Percentiles rank a stretch among this genome's conserved stretches.
phyloP scores from a whole-genome alignment of 2,329 filamentous ascomycete species.

The Aspergillus pseudoterreus region DNA sequence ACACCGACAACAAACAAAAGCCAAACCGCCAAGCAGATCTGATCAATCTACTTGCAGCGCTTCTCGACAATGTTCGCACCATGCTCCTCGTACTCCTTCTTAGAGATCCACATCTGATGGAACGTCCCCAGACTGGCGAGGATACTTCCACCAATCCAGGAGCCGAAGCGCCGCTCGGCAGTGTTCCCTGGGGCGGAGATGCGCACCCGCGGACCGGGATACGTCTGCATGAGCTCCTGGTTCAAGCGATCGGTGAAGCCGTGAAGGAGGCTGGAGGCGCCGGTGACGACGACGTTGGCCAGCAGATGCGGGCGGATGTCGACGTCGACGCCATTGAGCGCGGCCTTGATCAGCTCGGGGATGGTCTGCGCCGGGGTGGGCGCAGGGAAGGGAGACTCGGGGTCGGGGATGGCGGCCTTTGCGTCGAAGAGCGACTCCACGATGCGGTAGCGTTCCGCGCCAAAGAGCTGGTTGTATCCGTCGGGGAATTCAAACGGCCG shows the following conservation, averaged over 20 bases:
- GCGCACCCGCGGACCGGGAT: slow-evolving; percentile 80
- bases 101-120: slow-evolving; percentile 99
- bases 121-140: slow-evolving; percentile 93
- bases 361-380: slow-evolving; percentile 74
- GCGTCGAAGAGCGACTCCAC: slow-evolving; percentile 91
- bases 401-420: slow-evolving; percentile 61
- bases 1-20: neutral
- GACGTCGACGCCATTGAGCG: slow-evolving; percentile 77
- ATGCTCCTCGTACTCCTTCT: slow-evolving; percentile 97
- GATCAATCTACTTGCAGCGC: slow-evolving; percentile 70
- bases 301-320: slow-evolving; percentile 81
- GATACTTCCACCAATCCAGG: slow-evolving; percentile 96
- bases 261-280: slow-evolving; percentile 79
- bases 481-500: slow-evolving; percentile 96
- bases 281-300: slow-evolving; percentile 87
- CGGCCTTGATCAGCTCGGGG: slow-evolving; percentile 73
- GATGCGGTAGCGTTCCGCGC: slow-evolving; percentile 78
- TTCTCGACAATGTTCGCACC: slow-evolving; percentile 89
- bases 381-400: slow-evolving; percentile 43
- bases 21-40: neutral
- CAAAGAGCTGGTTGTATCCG: slow-evolving; percentile 93
- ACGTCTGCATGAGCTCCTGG: slow-evolving; percentile 74
- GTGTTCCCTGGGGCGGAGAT: slow-evolving; percentile 82
- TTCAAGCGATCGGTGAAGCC: slow-evolving; percentile 90
- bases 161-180: slow-evolving; percentile 84